These are phyloP conservation scores for Crithidia mellificae DNA, from an alignment of 208 protist species.

Conservation along the genomic window DNA sequence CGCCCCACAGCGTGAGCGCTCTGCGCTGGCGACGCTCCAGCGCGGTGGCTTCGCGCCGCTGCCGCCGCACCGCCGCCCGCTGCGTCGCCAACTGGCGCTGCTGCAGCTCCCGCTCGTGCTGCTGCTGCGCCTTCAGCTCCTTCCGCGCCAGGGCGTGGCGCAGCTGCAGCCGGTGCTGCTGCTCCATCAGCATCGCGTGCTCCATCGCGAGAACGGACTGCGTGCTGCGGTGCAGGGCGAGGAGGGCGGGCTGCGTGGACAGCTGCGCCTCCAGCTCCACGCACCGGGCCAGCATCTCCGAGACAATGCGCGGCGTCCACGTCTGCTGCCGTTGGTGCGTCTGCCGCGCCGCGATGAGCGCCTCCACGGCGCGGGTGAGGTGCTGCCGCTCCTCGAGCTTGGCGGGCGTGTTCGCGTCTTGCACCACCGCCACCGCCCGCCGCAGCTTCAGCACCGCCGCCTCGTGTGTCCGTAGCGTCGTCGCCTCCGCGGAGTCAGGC, in stretches of 20 bases:
- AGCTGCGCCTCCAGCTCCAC: constrained; percentile 13
- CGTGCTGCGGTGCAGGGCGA: neutral
- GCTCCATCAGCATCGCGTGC: constrained; percentile 20
- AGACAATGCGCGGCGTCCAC: constrained; percentile 5
- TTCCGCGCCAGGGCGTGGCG: neutral
- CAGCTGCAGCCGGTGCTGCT: constrained; percentile 12
- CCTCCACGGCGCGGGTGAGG: constrained; percentile 24
- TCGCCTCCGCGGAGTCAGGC: neutral
- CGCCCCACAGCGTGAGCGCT: constrained; percentile 15
- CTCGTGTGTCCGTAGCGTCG: neutral
- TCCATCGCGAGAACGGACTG: constrained; percentile 23
- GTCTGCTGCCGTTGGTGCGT: constrained; percentile 22
- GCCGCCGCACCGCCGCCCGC: constrained; percentile 6
- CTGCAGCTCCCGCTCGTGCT: constrained; percentile 12
- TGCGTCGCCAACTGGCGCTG: neutral
- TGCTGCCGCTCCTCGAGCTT: constrained; percentile 33
- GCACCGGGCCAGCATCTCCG: constrained; percentile 10
- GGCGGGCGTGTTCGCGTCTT: neutral
- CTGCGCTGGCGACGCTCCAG: constrained; percentile 12
- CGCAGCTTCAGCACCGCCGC: constrained; percentile 14
- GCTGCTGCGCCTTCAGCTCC: constrained; percentile 14
- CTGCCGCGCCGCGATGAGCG: constrained; percentile 9
- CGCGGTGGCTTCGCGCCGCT: constrained; percentile 9
- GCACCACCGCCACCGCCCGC: constrained; percentile 12
- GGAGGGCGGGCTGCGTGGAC: neutral